These are phyloP conservation scores for Lanmaoa pseudosensibilis DNA, from an alignment of 768 basidiomycete species.

Conservation along the genomic window DNA sequence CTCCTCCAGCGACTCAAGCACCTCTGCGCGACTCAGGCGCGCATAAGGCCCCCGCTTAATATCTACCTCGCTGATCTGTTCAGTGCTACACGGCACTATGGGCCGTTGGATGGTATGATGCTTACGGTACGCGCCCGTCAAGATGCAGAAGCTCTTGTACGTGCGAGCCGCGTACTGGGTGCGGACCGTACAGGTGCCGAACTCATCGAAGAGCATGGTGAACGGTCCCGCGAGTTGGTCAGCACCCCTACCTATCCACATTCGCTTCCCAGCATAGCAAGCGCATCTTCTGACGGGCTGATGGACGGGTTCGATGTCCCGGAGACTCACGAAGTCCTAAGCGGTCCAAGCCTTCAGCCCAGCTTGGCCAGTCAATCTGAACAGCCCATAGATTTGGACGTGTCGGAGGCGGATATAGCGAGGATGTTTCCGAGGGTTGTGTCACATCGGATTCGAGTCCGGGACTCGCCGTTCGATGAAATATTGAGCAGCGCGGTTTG, in stretches of 20 bases:
- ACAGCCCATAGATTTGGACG: constrained; percentile 45
- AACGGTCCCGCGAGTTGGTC: constrained; percentile 21
- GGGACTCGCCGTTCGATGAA: constrained; percentile 70
- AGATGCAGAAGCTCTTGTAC: constrained; percentile 66
- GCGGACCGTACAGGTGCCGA: constrained; percentile 61
- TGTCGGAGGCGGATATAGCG: constrained; percentile 74
- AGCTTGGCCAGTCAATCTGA: constrained; percentile 13
- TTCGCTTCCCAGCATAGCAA: constrained; percentile 18
- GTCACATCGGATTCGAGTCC: constrained; percentile 71
- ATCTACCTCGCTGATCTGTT: constrained; percentile 76
- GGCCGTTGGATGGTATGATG: constrained; percentile 65
- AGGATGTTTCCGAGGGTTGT: constrained; percentile 71
- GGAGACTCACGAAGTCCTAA: constrained; percentile 8
- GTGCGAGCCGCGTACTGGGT: constrained; percentile 66
- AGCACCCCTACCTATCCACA: constrained; percentile 18
- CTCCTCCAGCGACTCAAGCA: constrained; percentile 31
- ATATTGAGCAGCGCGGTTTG: constrained; percentile 62
- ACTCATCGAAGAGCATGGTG: constrained; percentile 40
- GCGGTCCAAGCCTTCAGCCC: constrained; percentile 4
- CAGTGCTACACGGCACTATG: constrained; percentile 70
- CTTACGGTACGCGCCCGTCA: constrained; percentile 59
- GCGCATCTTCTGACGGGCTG: constrained; percentile 24
- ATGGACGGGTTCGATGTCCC: constrained; percentile 18
- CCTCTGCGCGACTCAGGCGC: constrained; percentile 36
- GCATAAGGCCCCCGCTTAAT: constrained; percentile 50